phyloP scores from a whole-genome alignment of 345 rosid species.

The Psidium guajava region DNA sequence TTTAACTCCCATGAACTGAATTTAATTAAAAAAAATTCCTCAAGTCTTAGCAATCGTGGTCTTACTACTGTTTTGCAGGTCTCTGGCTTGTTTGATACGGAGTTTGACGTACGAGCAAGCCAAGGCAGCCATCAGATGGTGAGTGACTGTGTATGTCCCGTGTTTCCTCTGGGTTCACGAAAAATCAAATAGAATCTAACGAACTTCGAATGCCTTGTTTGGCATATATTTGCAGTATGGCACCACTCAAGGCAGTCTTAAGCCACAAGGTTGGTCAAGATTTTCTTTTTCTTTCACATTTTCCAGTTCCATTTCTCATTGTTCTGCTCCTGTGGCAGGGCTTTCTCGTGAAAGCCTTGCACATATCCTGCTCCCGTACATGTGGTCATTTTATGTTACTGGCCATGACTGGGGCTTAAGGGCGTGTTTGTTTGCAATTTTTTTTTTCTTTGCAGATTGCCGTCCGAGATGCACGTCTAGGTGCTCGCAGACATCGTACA shows the following conservation, averaged over 20 bases:
- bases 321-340: neutral
- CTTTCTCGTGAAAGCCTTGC: neutral
- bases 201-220: neutral
- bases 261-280: slow-evolving; percentile 13
- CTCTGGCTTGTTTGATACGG: neutral
- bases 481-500: slow-evolving; percentile 28
- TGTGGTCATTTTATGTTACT: neutral
- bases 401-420: neutral
- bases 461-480: slow-evolving; percentile 18
- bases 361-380: neutral
- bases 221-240: slow-evolving; percentile 8
- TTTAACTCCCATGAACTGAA: neutral
- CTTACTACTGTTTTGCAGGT: neutral
- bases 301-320: neutral
- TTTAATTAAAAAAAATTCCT: no score
- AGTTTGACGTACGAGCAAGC: neutral
- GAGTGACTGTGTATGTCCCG: neutral
- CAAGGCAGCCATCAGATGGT: slow-evolving; percentile 4
- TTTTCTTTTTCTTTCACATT: neutral
- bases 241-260: slow-evolving; percentile 19
- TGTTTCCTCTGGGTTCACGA: neutral
- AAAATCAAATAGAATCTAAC: neutral
- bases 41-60: neutral
- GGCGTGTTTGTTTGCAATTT: neutral
- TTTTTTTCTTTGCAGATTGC: slow-evolving; percentile 4